Conservation (phyloP, 2,329 filamentous ascomycete species). For the Diaporthe capsici region DNA sequence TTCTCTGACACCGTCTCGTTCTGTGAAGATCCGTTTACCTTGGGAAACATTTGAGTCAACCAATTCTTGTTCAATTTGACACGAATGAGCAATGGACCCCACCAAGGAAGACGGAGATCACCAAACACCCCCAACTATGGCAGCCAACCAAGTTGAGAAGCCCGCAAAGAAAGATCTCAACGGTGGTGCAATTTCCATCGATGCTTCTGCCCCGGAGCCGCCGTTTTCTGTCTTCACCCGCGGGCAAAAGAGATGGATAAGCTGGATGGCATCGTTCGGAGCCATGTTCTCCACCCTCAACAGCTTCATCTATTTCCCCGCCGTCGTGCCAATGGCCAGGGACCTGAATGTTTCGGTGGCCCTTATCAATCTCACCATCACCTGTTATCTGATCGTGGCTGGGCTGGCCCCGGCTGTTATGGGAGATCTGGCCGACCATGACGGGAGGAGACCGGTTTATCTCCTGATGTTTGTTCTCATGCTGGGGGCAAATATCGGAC, state of each 20-base stretch:
- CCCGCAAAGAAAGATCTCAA: too few relatives aligned
- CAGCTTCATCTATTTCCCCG: slow-evolving; percentile 49
- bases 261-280: slow-evolving; percentile 34
- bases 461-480: slow-evolving; percentile 18
- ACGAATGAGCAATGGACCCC: neutral
- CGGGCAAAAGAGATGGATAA: neutral
- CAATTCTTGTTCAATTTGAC: too few relatives aligned
- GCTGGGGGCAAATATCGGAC: neutral
- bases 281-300: slow-evolving; percentile 47
- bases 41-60: neutral
- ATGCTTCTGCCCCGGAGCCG: neutral
- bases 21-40: too few relatives aligned
- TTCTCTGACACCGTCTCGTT: neutral
- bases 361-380: slow-evolving; percentile 56
- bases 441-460: slow-evolving; percentile 35
- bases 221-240: neutral
- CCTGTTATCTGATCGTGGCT: slow-evolving; percentile 60
- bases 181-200: neutral
- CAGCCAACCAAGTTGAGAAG: neutral
- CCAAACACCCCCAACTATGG: neutral
- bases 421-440: slow-evolving; percentile 40
- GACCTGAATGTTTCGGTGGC: slow-evolving; percentile 44
- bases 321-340: slow-evolving; percentile 43
- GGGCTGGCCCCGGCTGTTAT: slow-evolving; percentile 48
- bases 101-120: neutral